Evolutionary conservation across 306 rosid genomes (phyloP), one percentile per base, ranked within the genome.

Genomic region (Herpetospermum pedunculosum): DNA sequence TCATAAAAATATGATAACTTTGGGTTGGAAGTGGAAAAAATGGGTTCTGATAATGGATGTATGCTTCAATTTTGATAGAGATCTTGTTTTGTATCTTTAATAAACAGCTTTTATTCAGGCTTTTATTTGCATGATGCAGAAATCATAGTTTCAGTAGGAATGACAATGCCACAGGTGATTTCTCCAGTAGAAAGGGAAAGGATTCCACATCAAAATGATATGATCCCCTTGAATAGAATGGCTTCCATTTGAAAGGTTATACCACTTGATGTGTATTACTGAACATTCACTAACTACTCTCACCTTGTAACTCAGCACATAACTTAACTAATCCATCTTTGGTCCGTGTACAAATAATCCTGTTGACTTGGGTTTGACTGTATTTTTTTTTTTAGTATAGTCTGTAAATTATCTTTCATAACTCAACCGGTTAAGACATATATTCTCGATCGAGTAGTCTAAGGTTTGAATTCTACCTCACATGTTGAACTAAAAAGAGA

Each of bases 131-230:
- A 47, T 47, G 18, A 43, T 83, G 89, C 96, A 92, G 97, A 89
- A 84, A 89, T 89, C 77, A 88, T 92, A 74, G 89, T 92, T 80
- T 92, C 97, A 18, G 96, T 90, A 21, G 96, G 97, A 62, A 92
- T 92, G 97, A 83, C 97, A 3, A 89, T 92, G 97, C 97, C 97
- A 7, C 94, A 86, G 75, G 77, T 81, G 79, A 89, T 92, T 65
- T 88, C 97, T 75, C 94, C 92, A 0, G 32, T 78, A 19, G 88
- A 88, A 75, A 86, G 92, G 81, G 86, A 88, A 70, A 86, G 92
- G 83, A 52, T 34, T 80, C 52, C 87, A 60, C 80, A 76, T 26
- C 87, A 71, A 76, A 79, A 63, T 40, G 87, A 87, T 52, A 83
- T 88, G 84, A 81, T 85, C 57, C 79, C 87, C 6, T 63, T 87